phyloP scores from a whole-genome alignment of 371 early-diverging fungal genomes.

The Mortierella polycephala region DNA sequence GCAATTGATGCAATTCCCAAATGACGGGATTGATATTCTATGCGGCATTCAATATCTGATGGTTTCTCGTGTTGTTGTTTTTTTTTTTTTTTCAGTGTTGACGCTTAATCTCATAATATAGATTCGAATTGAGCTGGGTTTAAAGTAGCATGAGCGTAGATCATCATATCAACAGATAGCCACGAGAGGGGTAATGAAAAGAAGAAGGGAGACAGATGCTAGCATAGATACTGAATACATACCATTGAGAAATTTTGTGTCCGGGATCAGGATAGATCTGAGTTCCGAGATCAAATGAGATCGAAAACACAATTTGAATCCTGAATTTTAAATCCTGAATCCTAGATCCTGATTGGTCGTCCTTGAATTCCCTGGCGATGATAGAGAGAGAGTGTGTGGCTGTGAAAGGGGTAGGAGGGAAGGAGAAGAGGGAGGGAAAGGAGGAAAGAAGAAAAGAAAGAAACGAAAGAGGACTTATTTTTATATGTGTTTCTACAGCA shows the following conservation, averaged over 20 bases:
- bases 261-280: not conserved
- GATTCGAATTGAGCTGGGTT: slow-evolving; percentile 52
- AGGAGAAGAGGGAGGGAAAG: not conserved
- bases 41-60: too few relatives aligned
- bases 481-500: not conserved
- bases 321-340: not conserved
- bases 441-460: not conserved
- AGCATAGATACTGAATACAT: not conserved
- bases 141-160: slow-evolving; percentile 49
- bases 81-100: slow-evolving; percentile 20
- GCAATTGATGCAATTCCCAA: too few relatives aligned
- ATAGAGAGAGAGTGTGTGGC: not conserved
- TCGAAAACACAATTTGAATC: not conserved
- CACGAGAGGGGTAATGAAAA: not conserved
- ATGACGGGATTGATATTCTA: too few relatives aligned
- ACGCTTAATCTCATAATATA: slow-evolving; percentile 42
- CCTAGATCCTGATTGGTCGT: not conserved
- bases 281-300: not conserved
- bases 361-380: not conserved
- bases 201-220: not conserved
- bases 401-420: slow-evolving; percentile 1
- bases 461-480: not conserved
- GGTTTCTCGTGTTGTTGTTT: not conserved
- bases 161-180: slow-evolving; percentile 25
- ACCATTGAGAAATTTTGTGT: slow-evolving; percentile 6